phyloP scores from a whole-genome alignment of 441 rosid species.

The Erodium moschatum region DNA sequence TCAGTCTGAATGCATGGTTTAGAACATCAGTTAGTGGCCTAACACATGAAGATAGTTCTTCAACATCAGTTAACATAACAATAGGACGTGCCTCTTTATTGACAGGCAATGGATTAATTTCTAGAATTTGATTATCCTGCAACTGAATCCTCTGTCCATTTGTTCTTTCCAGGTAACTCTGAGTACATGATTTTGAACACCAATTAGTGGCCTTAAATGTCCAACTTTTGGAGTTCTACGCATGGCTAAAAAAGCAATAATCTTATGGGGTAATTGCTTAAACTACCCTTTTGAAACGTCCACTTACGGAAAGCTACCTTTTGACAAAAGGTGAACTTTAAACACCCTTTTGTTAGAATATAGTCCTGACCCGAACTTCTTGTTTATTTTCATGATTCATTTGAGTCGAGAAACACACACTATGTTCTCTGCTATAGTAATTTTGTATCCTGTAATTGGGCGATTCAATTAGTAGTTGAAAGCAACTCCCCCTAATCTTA shows the following conservation, averaged over 20 bases:
- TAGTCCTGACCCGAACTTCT: too few relatives aligned
- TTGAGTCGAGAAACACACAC: background rate
- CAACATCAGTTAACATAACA: conserved; percentile 3
- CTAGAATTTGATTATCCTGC: background rate
- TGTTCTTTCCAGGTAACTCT: background rate
- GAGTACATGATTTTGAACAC: conserved; percentile 2
- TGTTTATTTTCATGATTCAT: too few relatives aligned
- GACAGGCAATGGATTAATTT: background rate
- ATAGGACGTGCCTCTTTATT: conserved; percentile 4
- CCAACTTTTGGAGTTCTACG: too few relatives aligned
- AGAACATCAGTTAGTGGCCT: background rate
- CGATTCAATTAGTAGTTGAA: too few relatives aligned
- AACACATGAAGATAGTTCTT: background rate
- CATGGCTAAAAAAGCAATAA: background rate
- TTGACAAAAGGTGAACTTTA: too few relatives aligned
- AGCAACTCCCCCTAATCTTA: too few relatives aligned
- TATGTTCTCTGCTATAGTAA: too few relatives aligned
- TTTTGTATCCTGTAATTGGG: too few relatives aligned
- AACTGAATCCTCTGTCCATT: background rate
- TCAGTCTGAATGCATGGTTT: background rate
- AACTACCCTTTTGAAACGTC: too few relatives aligned
- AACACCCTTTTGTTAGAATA: too few relatives aligned
- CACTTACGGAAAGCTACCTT: too few relatives aligned
- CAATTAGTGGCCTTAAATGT: conserved; percentile 3
- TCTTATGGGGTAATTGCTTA: background rate